Evolutionary conservation across 306 rosid genomes (phyloP).

Genomic region (Lotus japonicus): DNA sequence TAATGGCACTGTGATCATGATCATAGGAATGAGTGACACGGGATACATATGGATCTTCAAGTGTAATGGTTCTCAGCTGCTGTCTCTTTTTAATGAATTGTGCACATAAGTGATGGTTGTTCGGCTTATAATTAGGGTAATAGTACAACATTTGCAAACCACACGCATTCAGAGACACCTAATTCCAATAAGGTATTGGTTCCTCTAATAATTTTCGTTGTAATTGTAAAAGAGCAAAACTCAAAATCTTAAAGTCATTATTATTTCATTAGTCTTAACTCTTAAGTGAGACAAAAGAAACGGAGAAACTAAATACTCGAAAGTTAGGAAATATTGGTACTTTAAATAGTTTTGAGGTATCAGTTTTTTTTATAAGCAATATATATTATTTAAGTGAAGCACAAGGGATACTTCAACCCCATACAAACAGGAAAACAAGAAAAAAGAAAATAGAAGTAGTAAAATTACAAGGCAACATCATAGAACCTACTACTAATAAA

Average conservation of each 20-base stretch:
- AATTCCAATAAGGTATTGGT: background rate
- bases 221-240: background rate
- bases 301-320: background rate
- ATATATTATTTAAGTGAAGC: no score
- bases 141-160: slow-evolving; percentile 16
- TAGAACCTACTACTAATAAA: no score
- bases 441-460: no score
- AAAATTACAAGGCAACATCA: no score
- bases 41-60: background rate
- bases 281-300: background rate
- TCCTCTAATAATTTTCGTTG: no score
- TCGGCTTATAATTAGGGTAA: slow-evolving; percentile 33
- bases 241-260: background rate
- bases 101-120: slow-evolving; percentile 26
- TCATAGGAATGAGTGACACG: slow-evolving; percentile 12
- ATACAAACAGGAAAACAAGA: no score
- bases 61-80: background rate
- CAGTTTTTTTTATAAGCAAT: no score
- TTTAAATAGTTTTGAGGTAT: no score
- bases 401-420: no score
- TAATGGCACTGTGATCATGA: slow-evolving; percentile 8
- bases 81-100: slow-evolving; percentile 16
- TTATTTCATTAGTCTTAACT: slow-evolving; percentile 7
- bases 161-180: background rate
- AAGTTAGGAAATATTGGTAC: no score